Evolutionary conservation across 1,139 yeast genomes (phyloP), one percentile per base, ranked within the genome.

Genomic region (Hanseniaspora uvarum): DNA sequence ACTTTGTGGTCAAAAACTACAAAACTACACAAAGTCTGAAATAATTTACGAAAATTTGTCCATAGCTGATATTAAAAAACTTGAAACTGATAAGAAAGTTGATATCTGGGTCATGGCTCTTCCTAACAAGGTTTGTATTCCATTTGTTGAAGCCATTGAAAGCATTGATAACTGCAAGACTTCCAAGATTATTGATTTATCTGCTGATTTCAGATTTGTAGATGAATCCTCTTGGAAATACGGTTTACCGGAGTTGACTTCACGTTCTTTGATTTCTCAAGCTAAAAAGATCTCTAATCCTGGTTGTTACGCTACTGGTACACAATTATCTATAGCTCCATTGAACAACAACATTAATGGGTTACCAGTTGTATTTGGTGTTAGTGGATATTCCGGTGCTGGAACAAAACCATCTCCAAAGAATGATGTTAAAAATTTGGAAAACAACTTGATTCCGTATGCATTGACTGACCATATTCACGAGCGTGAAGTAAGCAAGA

Each of bases 31-130:
- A 65, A 92, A 92, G 72, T 75, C 77, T 54, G 80, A 85, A 57
- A 79, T 92, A 56, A 76, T 77, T 53, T 92, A 92, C 70, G 86
- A 86, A 59, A 92, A 89, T 69, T 75, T 92, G 61, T 92, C 84
- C 66, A 78, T 82, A 49, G 96, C 88, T 65, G 97, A 92, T 63
- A 84, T 92, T 59, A 79, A 80, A 64, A 72, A 75, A 59, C 73
- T 92, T 59, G 98, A 89, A 69, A 77, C 80, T 60, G 73, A 79
- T 46, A 80, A 81, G 47, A 86, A 80, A 54, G 86, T 92, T 55
- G 98, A 94, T 64, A 83, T 89, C 56, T 92, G 99, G 98, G 95
- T 94, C 38, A 92, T 94, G 98, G 98, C 98, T 1, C 77, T 94
- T 63, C 98, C 99, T 59, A 92, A 92, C 67, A 96, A 96, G 54